Percentiles rank a stretch among this genome's conserved stretches.
Conservation (phyloP, 345 rosid genomes). For the Acer saccharum region DNA sequence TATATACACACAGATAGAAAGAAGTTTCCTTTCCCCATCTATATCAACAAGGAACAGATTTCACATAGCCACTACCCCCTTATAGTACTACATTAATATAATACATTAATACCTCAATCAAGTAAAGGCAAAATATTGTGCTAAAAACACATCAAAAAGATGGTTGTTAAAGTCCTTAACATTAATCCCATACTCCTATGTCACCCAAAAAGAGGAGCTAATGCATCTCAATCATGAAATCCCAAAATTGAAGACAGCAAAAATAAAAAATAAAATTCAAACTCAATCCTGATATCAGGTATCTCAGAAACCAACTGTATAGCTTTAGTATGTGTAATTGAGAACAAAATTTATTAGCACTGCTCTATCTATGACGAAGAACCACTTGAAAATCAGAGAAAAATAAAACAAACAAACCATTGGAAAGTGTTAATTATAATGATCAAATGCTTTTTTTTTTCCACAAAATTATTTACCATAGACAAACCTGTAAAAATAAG, state of each 20-base stretch:
- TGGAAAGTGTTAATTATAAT: too few relatives aligned
- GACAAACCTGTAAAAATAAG: background rate
- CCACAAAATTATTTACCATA: too few relatives aligned
- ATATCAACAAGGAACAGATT: background rate
- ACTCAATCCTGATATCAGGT: background rate
- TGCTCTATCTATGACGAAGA: too few relatives aligned
- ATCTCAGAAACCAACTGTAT: too few relatives aligned
- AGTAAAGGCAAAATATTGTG: background rate
- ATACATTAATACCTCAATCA: background rate
- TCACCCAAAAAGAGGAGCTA: background rate
- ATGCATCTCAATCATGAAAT: slow-evolving; percentile 1
- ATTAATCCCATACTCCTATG: background rate
- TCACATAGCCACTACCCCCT: background rate
- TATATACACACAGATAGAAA: background rate
- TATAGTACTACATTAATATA: background rate
- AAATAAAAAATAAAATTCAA: background rate
- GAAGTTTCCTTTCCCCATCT: background rate
- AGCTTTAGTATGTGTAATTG: too few relatives aligned
- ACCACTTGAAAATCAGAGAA: too few relatives aligned
- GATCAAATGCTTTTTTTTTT: too few relatives aligned
- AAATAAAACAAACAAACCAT: too few relatives aligned
- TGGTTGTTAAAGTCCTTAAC: background rate
- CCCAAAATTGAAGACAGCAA: background rate
- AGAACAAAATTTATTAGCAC: too few relatives aligned
- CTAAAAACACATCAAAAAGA: background rate